Evolutionary conservation across 2,329 filamentous ascomycete genomes (phyloP), one percentile per base, ranked within the genome.

Genomic region (Aspergillus chevalieri): DNA sequence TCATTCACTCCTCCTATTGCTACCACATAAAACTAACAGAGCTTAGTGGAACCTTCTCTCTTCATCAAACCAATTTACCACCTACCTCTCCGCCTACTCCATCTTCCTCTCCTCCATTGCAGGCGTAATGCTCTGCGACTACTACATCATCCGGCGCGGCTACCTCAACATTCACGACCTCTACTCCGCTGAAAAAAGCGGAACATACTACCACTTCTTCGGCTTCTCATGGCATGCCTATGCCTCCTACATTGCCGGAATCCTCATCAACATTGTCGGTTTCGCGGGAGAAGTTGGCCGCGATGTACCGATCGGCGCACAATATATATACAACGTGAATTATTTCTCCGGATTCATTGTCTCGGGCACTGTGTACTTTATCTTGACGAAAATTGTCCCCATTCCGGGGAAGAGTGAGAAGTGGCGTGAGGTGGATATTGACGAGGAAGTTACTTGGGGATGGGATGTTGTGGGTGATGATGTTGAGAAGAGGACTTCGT

Each of bases 31-130:
- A 36, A 47, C 56, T 61, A 48, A 58, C 50, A 46, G 22, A 3
- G 12, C 38, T n/a, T 47, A 70, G 60, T 74, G 72, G 81, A 87
- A 87, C 52, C 79, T 95, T 0, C 80, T 95, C 7, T 83, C 79
- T 2, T 75, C 76, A 42, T 81, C 82, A 42, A 95, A 92, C 74
- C 84, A 85, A 69, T 95, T 95, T 74, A 93, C 88, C 0, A 94
- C 88, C 3, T 95, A 95, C 65, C 82, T 96, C 1, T 93, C 87
- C 1, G 86, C 91, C 1, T 95, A 95, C 74, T 90, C 87, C 3
- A 89, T 96, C 49, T 96, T 96, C 72, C 79, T 96, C n/a, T 91
- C 87, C 51, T 89, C 87, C 41, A 94, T 96, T 54, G 90, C 89
- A 0, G 91, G 91, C n/a, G 89, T 95, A 55, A 93, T 95, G 73